Evolutionary conservation across 148 eudicot species (phyloP).

Genomic region (Spergularia marina): DNA sequence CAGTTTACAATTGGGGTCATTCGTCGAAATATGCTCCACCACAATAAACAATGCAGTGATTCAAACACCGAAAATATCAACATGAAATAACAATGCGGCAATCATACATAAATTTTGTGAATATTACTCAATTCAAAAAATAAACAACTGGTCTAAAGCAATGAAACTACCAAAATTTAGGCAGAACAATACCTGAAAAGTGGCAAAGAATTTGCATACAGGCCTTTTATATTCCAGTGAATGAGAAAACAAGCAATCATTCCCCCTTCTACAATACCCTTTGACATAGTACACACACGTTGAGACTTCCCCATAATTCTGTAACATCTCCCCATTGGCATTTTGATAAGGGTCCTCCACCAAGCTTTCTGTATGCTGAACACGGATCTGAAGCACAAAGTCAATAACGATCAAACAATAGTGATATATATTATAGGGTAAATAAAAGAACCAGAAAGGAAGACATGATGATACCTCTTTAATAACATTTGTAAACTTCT

Average conservation of each 20-base stretch:
- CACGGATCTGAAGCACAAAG: slow-evolving; percentile 50
- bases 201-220: slow-evolving; percentile 67
- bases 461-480: slow-evolving; percentile 60
- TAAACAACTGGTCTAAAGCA: background rate
- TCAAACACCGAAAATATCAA: slow-evolving; percentile 1
- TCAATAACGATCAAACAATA: slow-evolving; percentile 4
- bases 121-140: background rate
- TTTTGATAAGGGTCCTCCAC: slow-evolving; percentile 30
- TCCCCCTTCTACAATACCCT: slow-evolving; percentile 78
- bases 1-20: background rate
- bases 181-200: slow-evolving; percentile 60
- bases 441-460: background rate
- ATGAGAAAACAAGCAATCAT: slow-evolving; percentile 67
- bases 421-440: background rate
- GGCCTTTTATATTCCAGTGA: slow-evolving; percentile 62
- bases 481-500: slow-evolving; percentile 49
- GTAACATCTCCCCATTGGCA: slow-evolving; percentile 19
- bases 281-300: slow-evolving; percentile 61
- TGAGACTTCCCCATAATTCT: slow-evolving; percentile 37
- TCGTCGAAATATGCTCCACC: background rate
- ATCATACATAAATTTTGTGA: background rate
- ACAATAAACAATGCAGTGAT: too few relatives aligned
- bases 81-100: background rate
- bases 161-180: slow-evolving; percentile 8
- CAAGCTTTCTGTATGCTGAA: slow-evolving; percentile 38